These are phyloP conservation scores for Paratinospora sagittata DNA, from an alignment of 164 flowering plant genomes.

Conservation along the genomic window DNA sequence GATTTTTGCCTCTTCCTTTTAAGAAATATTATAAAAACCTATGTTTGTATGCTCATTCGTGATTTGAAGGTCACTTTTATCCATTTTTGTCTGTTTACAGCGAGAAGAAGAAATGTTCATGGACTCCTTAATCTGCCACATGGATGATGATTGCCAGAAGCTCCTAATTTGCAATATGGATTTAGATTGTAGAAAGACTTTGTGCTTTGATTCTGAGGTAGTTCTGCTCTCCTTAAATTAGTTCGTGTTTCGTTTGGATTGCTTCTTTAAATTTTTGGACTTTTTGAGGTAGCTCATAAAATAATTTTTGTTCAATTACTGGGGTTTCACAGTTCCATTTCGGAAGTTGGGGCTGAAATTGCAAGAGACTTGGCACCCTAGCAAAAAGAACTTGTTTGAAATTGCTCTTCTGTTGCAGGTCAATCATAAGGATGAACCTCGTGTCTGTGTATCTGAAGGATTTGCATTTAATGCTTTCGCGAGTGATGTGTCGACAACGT, in stretches of 20 bases:
- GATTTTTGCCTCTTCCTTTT: too few species aligned
- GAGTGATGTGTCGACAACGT: slow-evolving; percentile 39
- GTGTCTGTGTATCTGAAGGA: slow-evolving; percentile 21
- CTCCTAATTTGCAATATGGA: slow-evolving; percentile 87
- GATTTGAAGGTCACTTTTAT: background rate
- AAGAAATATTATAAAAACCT: background rate
- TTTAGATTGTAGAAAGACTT: slow-evolving; percentile 62
- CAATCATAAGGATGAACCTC: slow-evolving; percentile 19
- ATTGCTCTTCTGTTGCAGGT: slow-evolving; percentile 32
- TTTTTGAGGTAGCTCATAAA: background rate
- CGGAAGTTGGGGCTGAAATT: background rate
- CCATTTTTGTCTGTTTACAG: slow-evolving; percentile 29
- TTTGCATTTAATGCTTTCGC: slow-evolving; percentile 22
- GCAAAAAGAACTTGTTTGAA: too few species aligned
- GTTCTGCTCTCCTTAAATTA: background rate
- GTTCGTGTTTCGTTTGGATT: background rate
- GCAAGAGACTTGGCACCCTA: too few species aligned
- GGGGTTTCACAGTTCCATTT: background rate
- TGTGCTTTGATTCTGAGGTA: slow-evolving; percentile 88
- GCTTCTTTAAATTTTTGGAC: background rate
- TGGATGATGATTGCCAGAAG: slow-evolving; percentile 78
- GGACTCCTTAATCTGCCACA: slow-evolving; percentile 87
- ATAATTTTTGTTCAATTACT: too few species aligned
- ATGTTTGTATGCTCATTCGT: slow-evolving; percentile 1
- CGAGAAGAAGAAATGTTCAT: slow-evolving; percentile 79